These are phyloP conservation scores for Santalum album DNA, from an alignment of 164 flowering plant species.

Conservation along the genomic window DNA sequence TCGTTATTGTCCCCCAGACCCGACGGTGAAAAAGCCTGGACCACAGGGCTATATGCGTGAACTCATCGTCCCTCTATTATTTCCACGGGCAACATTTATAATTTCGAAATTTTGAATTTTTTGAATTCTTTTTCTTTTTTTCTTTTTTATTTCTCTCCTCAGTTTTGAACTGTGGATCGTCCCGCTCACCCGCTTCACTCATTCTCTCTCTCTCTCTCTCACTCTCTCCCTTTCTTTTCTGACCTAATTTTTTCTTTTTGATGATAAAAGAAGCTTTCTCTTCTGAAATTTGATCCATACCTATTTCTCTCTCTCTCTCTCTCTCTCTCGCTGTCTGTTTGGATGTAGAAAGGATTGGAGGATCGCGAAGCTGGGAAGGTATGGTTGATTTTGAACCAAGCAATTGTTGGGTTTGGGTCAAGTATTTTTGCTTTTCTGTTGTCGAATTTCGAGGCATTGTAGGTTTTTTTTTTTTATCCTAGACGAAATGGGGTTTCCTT, in stretches of 20 bases:
- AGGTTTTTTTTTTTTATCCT: neutral
- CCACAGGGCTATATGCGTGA: no score
- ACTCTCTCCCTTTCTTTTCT: neutral
- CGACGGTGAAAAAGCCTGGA: no score
- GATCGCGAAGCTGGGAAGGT: slow-evolving; percentile 14
- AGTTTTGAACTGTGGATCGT: no score
- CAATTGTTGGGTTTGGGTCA: no score
- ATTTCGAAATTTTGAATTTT: neutral
- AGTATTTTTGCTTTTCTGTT: neutral
- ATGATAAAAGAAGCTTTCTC: no score
- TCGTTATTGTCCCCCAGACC: no score
- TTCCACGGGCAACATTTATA: neutral
- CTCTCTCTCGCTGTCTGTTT: neutral
- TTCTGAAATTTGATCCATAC: no score
- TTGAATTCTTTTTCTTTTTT: no score
- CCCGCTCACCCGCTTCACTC: no score
- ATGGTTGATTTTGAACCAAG: slow-evolving; percentile 15
- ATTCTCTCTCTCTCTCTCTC: slow-evolving; percentile 8
- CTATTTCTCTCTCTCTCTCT: neutral
- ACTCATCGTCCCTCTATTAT: no score
- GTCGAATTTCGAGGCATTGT: neutral
- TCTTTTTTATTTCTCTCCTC: neutral
- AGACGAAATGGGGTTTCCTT: slow-evolving; percentile 10
- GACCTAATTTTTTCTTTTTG: no score
- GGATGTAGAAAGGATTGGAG: neutral